phyloP scores from a whole-genome alignment of 1,284 basidiomycete species.

The Cryptococcus depauperatus region DNA sequence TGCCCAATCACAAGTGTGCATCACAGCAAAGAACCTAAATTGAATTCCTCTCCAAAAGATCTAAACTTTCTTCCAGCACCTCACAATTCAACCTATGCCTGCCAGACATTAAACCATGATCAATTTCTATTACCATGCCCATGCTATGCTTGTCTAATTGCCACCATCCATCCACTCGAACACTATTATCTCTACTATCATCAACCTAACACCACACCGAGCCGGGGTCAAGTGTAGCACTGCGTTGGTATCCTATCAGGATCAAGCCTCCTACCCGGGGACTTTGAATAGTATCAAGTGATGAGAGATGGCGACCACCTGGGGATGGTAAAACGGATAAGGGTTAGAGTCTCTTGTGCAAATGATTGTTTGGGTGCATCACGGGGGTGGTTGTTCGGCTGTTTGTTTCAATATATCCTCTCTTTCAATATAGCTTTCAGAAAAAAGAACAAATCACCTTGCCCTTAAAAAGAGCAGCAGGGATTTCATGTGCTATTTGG shows the following conservation, averaged over 20 bases:
- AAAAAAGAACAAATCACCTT: no score
- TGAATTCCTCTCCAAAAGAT: conserved; percentile 22
- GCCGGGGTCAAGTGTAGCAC: conserved; percentile 23
- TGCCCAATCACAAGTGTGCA: conserved; percentile 18
- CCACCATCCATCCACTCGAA: conserved; percentile 32
- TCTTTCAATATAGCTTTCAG: no score
- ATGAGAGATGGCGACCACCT: background rate
- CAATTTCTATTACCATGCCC: conserved; percentile 32
- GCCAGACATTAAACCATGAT: conserved; percentile 24
- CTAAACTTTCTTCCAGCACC: conserved; percentile 21
- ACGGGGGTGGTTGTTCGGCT: no score
- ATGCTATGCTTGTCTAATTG: conserved; percentile 31
- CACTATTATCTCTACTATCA: conserved; percentile 14
- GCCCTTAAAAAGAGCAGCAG: conserved; percentile 2
- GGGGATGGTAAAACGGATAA: no score
- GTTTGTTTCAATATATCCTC: no score
- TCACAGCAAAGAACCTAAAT: conserved; percentile 19
- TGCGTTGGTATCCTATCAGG: conserved; percentile 35
- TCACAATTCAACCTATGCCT: conserved; percentile 30
- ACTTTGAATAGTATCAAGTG: background rate
- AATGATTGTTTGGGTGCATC: no score
- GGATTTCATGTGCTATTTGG: conserved; percentile 4
- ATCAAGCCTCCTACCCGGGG: conserved; percentile 20
- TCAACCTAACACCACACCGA: conserved; percentile 35
- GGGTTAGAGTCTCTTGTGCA: no score